Percentiles rank a stretch among this genome's conserved stretches.
phyloP scores from a whole-genome alignment of 768 basidiomycete genomes.

The Tephrocybe sp. region DNA sequence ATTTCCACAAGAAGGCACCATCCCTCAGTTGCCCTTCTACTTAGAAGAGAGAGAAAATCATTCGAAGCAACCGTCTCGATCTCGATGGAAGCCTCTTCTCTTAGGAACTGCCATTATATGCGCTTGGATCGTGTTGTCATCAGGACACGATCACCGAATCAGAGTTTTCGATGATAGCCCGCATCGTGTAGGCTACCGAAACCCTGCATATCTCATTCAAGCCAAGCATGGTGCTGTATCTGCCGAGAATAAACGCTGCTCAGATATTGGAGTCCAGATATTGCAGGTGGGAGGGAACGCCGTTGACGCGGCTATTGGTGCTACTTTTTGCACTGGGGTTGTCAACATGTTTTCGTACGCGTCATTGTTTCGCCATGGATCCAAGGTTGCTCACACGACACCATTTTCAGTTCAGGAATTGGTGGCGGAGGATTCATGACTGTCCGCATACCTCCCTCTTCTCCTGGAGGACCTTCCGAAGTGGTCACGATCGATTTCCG shows the following conservation, averaged over 20 bases:
- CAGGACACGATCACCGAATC: neutral
- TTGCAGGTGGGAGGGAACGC: constrained; percentile 87
- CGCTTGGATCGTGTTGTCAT: neutral
- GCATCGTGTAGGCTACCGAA: constrained; percentile 21
- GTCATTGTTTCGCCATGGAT: constrained; percentile 22
- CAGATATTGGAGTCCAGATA: constrained; percentile 75
- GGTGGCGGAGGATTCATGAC: constrained; percentile 91
- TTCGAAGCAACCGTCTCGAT: neutral
- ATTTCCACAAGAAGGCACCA: neutral
- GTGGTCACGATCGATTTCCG: constrained; percentile 83
- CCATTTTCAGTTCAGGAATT: constrained; percentile 59
- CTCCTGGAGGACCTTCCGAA: constrained; percentile 43
- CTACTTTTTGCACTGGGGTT: constrained; percentile 76
- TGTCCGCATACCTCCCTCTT: constrained; percentile 64
- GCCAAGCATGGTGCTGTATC: constrained; percentile 86
- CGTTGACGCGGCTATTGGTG: constrained; percentile 80
- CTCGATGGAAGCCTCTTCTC: constrained; percentile 7
- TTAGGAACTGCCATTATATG: constrained; percentile 3
- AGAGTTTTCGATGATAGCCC: neutral
- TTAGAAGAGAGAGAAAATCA: neutral
- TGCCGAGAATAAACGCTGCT: constrained; percentile 83
- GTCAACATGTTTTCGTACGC: constrained; percentile 87
- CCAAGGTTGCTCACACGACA: neutral
- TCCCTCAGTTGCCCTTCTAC: constrained; percentile 7
- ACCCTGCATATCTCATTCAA: constrained; percentile 44